Conservation (phyloP, 805 yeast species). For the Jamesozyma spencerorum region DNA sequence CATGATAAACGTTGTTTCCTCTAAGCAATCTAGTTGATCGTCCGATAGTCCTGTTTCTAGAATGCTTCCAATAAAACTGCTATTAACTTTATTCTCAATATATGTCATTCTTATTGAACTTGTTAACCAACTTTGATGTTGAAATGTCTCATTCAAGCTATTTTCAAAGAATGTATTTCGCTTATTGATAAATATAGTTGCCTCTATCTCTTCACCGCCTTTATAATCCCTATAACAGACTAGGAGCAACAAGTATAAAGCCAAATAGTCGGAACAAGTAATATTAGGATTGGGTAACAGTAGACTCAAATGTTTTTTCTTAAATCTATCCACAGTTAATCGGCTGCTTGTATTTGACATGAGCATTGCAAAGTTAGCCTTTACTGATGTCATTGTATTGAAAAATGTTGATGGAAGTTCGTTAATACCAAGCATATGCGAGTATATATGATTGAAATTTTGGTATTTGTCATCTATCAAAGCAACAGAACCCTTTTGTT, state of each 20-base stretch:
- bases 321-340: conserved; percentile 16
- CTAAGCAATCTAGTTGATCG: conserved; percentile 11
- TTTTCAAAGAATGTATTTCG: conserved; percentile 13
- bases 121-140: conserved; percentile 15
- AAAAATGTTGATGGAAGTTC: conserved; percentile 24
- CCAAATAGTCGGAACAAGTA: conserved; percentile 23
- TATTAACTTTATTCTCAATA: conserved; percentile 4
- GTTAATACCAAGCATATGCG: conserved; percentile 25
- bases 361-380: conserved; percentile 16
- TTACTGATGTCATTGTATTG: conserved; percentile 13
- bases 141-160: conserved; percentile 9
- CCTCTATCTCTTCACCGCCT: conserved; percentile 9
- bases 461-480: conserved; percentile 15
- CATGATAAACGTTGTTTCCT: conserved; percentile 23
- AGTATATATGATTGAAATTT: conserved; percentile 21
- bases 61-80: conserved; percentile 16
- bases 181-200: conserved; percentile 16
- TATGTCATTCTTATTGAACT: conserved; percentile 10
- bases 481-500: conserved; percentile 11
- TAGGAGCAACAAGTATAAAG: conserved; percentile 18
- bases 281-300: conserved; percentile 20
- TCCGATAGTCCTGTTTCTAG: conserved; percentile 10
- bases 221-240: conserved; percentile 14
- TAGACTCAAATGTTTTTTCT: conserved; percentile 14
- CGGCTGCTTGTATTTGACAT: conserved; percentile 21